These are phyloP conservation scores for Cystoderma amianthinum DNA, from an alignment of 768 basidiomycete species.

Conservation along the genomic window DNA sequence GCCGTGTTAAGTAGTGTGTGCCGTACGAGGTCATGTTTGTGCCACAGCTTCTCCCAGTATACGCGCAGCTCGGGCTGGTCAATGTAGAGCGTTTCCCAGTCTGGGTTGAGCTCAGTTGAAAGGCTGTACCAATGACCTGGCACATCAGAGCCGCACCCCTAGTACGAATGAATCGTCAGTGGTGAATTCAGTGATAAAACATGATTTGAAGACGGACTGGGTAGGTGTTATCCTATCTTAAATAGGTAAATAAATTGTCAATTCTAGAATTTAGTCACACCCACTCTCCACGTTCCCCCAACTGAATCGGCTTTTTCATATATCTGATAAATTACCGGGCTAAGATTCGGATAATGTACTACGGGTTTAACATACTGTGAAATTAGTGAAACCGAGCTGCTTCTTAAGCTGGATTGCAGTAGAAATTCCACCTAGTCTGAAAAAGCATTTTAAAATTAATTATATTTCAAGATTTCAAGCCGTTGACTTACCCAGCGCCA, in stretches of 20 bases:
- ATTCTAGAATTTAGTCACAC: conserved; percentile 9
- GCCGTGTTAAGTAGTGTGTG: conserved; percentile 34
- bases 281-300: conserved; percentile 53
- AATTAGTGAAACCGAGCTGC: conserved; percentile 36
- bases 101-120: conserved; percentile 45
- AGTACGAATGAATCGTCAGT: too few relatives aligned
- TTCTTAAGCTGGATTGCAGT: conserved; percentile 40
- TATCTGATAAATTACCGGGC: conserved; percentile 24
- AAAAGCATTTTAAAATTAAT: background rate
- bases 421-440: conserved; percentile 36
- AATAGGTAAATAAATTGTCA: background rate
- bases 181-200: too few relatives aligned
- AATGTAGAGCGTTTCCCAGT: conserved; percentile 41
- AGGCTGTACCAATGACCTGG: conserved; percentile 50
- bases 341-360: background rate
- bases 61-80: conserved; percentile 41
- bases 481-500: conserved; percentile 37
- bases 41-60: conserved; percentile 43
- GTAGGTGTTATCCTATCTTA: conserved; percentile 56
- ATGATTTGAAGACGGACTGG: conserved; percentile 23
- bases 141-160: conserved; percentile 54
- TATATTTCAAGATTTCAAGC: background rate
- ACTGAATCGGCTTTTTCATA: conserved; percentile 40
- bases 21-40: conserved; percentile 31
- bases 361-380: too few relatives aligned